phyloP scores from a whole-genome alignment of 768 basidiomycete genomes.

The Tricholoma bakamatsutake region DNA sequence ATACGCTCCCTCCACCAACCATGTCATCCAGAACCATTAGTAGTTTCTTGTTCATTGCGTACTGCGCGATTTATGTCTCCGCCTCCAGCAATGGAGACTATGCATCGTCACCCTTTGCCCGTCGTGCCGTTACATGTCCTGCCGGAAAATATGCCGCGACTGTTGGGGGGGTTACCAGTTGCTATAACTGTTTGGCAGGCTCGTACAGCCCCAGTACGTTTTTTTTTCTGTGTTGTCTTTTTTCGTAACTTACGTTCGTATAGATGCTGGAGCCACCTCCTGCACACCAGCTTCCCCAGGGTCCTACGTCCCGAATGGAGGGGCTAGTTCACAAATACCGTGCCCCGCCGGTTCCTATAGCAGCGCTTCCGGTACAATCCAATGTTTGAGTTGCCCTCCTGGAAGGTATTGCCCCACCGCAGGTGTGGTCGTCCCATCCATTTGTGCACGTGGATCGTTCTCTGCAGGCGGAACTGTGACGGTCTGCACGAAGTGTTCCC shows the following conservation, averaged over 20 bases:
- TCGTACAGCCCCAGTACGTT: slow-evolving; percentile 14
- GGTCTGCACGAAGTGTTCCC: slow-evolving; percentile 16
- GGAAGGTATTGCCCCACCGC: slow-evolving; percentile 18
- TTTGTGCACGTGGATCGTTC: slow-evolving; percentile 22
- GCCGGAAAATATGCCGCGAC: slow-evolving; percentile 16
- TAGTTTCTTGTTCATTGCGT: neutral
- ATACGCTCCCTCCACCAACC: no score
- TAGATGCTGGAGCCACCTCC: slow-evolving; percentile 10
- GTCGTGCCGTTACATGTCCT: slow-evolving; percentile 7
- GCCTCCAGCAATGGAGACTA: neutral
- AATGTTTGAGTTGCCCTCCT: slow-evolving; percentile 12
- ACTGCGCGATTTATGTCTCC: neutral
- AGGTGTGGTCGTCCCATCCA: slow-evolving; percentile 14
- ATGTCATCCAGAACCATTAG: neutral
- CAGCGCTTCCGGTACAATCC: neutral
- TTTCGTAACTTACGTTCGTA: neutral
- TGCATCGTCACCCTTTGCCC: neutral
- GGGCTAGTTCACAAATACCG: neutral
- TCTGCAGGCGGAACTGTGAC: slow-evolving; percentile 14
- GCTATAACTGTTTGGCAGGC: slow-evolving; percentile 15
- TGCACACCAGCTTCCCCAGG: slow-evolving; percentile 16
- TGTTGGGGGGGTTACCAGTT: slow-evolving; percentile 10
- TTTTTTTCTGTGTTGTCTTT: neutral
- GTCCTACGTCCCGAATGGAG: slow-evolving; percentile 7
- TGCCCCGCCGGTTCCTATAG: neutral